These are phyloP conservation scores for Patellifolia procumbens DNA, from an alignment of 179 eudicot genomes.

Conservation along the genomic window DNA sequence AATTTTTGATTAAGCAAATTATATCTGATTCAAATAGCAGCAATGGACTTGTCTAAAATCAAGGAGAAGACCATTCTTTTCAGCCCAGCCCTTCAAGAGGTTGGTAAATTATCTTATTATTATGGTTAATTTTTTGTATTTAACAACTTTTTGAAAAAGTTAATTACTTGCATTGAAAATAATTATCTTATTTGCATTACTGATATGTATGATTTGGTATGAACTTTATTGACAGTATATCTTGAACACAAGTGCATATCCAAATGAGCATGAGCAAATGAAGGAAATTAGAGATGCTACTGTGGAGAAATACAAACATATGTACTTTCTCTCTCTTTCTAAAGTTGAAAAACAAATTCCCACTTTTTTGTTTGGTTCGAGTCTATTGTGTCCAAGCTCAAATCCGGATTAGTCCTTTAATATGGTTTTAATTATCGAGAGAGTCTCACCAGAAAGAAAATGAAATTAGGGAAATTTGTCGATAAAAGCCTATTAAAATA, in stretches of 20 bases:
- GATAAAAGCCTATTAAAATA: no score
- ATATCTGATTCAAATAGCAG: not conserved
- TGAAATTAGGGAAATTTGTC: no score
- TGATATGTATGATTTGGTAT: not conserved
- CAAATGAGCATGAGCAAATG: constrained; percentile 39
- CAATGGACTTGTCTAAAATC: constrained; percentile 11
- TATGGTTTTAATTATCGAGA: no score
- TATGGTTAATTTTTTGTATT: not conserved
- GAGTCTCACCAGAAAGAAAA: no score
- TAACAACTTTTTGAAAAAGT: not conserved
- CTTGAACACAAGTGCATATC: constrained; percentile 36
- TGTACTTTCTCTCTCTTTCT: constrained; percentile 7
- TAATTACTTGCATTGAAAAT: no score
- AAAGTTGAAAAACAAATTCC: not conserved
- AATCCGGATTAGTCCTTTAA: no score
- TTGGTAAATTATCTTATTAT: not conserved
- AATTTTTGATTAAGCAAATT: not conserved
- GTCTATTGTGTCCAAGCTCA: no score
- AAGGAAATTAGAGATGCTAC: constrained; percentile 38
- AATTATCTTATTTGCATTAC: no score
- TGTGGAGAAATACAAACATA: constrained; percentile 20
- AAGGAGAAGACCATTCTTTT: constrained; percentile 17
- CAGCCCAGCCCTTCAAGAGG: constrained; percentile 21
- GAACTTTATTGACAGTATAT: constrained; percentile 28
- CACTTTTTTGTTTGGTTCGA: no score